Evolutionary conservation across 2,329 filamentous ascomycete genomes (phyloP).

Genomic region (Phialophora chinensis): DNA sequence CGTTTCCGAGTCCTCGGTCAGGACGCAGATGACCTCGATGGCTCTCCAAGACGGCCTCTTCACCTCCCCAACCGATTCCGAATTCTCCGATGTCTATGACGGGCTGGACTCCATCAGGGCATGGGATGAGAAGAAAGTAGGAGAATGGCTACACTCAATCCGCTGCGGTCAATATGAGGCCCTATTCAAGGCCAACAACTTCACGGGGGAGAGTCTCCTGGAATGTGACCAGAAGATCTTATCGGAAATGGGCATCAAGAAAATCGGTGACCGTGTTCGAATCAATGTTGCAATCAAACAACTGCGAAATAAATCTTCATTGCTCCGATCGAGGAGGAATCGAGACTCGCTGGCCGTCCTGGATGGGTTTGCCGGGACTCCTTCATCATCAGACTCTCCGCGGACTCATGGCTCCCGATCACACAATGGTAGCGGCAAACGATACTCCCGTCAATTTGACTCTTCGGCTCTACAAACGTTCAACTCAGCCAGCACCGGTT

Average conservation of each 20-base stretch:
- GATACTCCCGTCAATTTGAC: constrained; percentile 61
- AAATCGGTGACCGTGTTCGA: constrained; percentile 93
- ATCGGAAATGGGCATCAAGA: constrained; percentile 98
- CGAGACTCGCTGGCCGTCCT: constrained; percentile 85
- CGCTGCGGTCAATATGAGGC: constrained; percentile 94
- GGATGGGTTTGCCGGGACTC: constrained; percentile 65
- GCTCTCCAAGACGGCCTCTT: constrained; percentile 56
- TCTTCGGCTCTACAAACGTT: constrained; percentile 48
- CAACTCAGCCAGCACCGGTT: constrained; percentile 48
- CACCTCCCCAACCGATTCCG: constrained; percentile 86
- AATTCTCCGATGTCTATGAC: constrained; percentile 81
- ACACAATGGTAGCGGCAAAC: constrained; percentile 61
- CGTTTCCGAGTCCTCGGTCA: constrained; percentile 38
- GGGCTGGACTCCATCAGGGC: constrained; percentile 70
- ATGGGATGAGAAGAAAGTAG: constrained; percentile 75
- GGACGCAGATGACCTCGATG: constrained; percentile 47
- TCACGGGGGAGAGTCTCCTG: constrained; percentile 94
- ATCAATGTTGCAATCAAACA: constrained; percentile 87
- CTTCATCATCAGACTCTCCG: constrained; percentile 69
- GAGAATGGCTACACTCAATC: constrained; percentile 87
- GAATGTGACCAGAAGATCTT: constrained; percentile 97
- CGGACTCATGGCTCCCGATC: constrained; percentile 64
- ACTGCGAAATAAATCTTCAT: constrained; percentile 75
- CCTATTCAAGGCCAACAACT: constrained; percentile 88
- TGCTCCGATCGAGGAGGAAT: constrained; percentile 81